phyloP scores from a whole-genome alignment of 83 land plant genomes.

The Picea abies region DNA sequence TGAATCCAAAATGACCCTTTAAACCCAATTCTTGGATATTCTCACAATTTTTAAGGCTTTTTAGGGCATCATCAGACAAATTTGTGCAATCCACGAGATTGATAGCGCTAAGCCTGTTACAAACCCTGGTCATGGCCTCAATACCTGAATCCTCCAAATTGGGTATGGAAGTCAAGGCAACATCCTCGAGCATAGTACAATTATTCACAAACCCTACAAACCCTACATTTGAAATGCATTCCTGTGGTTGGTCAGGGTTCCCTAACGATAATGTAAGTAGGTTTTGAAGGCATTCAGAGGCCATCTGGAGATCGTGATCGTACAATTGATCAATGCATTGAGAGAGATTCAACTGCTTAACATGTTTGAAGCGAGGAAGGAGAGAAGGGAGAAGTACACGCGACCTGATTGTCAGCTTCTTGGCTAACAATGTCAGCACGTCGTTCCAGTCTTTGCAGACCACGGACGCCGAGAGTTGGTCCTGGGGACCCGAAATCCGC shows the following conservation, averaged over 20 bases:
- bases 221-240: constrained; percentile 27
- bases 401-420: constrained; percentile 23
- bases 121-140: constrained; percentile 16
- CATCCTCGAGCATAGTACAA: constrained; percentile 20
- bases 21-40: not conserved
- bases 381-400: constrained; percentile 13
- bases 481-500: not conserved
- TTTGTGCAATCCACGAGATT: constrained; percentile 24
- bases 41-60: constrained; percentile 20
- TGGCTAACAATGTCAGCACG: constrained; percentile 20
- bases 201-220: constrained; percentile 21
- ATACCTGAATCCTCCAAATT: constrained; percentile 26
- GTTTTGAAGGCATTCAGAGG: constrained; percentile 11
- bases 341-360: constrained; percentile 22
- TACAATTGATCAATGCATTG: constrained; percentile 26
- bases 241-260: constrained; percentile 20
- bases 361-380: constrained; percentile 16
- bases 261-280: constrained; percentile 22
- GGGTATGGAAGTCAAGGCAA: constrained; percentile 24
- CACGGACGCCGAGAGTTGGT: too few species aligned
- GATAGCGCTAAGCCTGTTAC: constrained; percentile 19
- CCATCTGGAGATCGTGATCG: constrained; percentile 22
- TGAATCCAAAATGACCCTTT: constrained; percentile 30
- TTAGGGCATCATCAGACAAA: constrained; percentile 10
- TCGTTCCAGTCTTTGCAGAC: constrained; percentile 25